phyloP scores from a whole-genome alignment of 148 eudicot species.

The Amaranthus cruentus region DNA sequence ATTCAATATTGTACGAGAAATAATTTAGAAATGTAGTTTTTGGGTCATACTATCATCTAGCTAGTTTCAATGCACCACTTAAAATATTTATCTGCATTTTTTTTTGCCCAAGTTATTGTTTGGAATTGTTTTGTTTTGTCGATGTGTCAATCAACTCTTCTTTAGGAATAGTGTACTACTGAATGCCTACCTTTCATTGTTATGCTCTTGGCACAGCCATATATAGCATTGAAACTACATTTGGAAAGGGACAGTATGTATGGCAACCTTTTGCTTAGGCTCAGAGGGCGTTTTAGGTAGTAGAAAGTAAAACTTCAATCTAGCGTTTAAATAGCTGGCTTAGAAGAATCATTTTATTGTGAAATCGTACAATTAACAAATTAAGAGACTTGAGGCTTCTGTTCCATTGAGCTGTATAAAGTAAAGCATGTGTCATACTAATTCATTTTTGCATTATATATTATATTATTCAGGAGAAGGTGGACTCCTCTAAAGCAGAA shows the following conservation, averaged over 20 bases:
- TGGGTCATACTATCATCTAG: not conserved
- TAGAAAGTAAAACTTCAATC: too few species aligned
- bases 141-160: too few species aligned
- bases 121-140: not conserved
- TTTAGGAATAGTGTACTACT: too few species aligned
- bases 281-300: too few species aligned
- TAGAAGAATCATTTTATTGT: too few species aligned
- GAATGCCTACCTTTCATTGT: too few species aligned
- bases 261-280: too few species aligned
- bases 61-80: not conserved
- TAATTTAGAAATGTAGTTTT: not conserved
- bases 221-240: too few species aligned
- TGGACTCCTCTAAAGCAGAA: constrained; percentile 60
- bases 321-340: too few species aligned
- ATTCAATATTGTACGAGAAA: not conserved
- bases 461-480: constrained; percentile 48
- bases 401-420: not conserved
- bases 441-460: not conserved
- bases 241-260: too few species aligned
- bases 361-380: too few species aligned
- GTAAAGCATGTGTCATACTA: not conserved
- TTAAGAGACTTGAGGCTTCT: not conserved
- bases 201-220: too few species aligned
- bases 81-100: not conserved
- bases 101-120: not conserved